Percentiles rank a stretch among this genome's conserved stretches.
Conservation (phyloP, 345 rosid genomes). For the Firmiana major region DNA sequence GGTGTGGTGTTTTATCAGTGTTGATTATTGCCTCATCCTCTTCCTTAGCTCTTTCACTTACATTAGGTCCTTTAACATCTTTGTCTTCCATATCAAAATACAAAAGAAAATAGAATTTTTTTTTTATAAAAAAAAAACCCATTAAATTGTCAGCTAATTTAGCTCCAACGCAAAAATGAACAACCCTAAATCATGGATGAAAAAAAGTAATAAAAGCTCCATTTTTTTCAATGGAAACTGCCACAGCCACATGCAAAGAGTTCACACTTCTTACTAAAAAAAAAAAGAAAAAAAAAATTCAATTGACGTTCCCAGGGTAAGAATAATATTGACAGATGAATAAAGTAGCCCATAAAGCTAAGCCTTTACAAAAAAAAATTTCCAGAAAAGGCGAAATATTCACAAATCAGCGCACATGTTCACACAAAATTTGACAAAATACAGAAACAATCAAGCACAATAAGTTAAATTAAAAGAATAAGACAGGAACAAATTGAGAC, state of each 20-base stretch:
- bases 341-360: neutral
- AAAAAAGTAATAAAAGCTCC: neutral
- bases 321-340: too few relatives aligned
- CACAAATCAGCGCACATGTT: neutral
- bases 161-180: neutral
- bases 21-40: slow-evolving; percentile 38
- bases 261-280: neutral
- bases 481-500: neutral
- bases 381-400: neutral
- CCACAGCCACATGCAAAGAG: neutral
- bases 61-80: slow-evolving; percentile 37
- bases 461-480: neutral
- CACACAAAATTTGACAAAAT: neutral
- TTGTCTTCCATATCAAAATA: slow-evolving; percentile 13
- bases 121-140: neutral
- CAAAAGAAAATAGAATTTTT: neutral
- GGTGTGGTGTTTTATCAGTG: slow-evolving; percentile 27
- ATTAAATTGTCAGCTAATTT: slow-evolving; percentile 2
- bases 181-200: neutral
- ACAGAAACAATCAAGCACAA: neutral
- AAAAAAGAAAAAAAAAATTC: too few relatives aligned
- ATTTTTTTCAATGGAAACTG: neutral
- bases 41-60: slow-evolving; percentile 45
- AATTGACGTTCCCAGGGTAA: too few relatives aligned
- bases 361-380: neutral